Evolutionary conservation across 345 rosid species (phyloP).

Genomic region (Rhizophora mangle): DNA sequence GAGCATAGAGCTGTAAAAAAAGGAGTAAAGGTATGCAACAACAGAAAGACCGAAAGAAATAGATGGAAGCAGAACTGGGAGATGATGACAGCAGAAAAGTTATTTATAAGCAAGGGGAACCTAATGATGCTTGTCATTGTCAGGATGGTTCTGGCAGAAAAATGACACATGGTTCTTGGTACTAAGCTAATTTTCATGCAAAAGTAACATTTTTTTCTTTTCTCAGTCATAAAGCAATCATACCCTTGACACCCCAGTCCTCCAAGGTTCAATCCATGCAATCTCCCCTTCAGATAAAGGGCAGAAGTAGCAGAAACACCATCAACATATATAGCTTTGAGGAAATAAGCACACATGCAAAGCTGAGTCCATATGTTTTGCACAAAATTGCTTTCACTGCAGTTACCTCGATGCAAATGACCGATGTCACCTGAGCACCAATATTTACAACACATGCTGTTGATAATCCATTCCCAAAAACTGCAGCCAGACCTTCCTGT

Average conservation of each 20-base stretch:
- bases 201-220: background rate
- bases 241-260: background rate
- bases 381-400: background rate
- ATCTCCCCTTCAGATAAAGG: background rate
- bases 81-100: no score
- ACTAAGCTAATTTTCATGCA: no score
- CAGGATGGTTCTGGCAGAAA: no score
- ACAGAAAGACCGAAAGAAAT: no score
- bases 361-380: background rate
- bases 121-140: no score
- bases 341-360: background rate
- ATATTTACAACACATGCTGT: constrained; percentile 87
- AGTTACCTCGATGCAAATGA: constrained; percentile 84
- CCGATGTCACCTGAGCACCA: constrained; percentile 85
- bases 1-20: background rate
- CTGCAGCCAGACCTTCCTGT: constrained; percentile 91
- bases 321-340: background rate
- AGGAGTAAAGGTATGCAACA: background rate
- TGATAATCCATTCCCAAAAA: constrained; percentile 88
- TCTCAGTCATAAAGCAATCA: background rate
- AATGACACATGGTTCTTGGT: no score
- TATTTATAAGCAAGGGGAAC: no score
- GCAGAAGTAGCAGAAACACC: background rate
- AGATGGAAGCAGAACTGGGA: no score
- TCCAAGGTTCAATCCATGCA: background rate